A percentile compares a stretch with the other conserved stretches of the same genome.
Evolutionary conservation across 768 basidiomycete species (phyloP).

Genomic region (Udeniomyces megalosporus): DNA sequence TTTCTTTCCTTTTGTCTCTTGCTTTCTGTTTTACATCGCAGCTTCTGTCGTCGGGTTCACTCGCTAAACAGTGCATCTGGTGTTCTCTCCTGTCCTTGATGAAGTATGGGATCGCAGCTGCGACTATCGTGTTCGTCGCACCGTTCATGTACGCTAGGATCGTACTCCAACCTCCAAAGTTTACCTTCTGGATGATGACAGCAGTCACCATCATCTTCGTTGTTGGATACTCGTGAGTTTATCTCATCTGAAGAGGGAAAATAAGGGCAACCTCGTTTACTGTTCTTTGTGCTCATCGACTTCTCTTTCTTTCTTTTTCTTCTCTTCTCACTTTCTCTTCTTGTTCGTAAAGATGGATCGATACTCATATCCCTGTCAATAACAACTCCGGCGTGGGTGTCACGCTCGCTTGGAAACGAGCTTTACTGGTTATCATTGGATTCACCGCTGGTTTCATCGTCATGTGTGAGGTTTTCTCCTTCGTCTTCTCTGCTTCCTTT

Average conservation of each 20-base stretch:
- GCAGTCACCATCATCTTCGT: constrained; percentile 33
- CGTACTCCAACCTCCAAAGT: constrained; percentile 27
- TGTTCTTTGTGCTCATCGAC: not conserved
- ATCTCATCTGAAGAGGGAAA: too few relatives aligned
- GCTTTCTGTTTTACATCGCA: not conserved
- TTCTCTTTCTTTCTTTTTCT: not conserved
- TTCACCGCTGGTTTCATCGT: constrained; percentile 39
- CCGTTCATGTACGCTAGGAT: constrained; percentile 40
- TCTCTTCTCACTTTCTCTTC: constrained; percentile 19
- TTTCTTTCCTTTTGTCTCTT: not conserved
- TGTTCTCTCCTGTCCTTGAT: too few relatives aligned
- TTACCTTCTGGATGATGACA: constrained; percentile 26
- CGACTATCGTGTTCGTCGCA: constrained; percentile 31
- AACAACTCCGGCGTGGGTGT: constrained; percentile 42
- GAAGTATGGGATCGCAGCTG: too few relatives aligned
- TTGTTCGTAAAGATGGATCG: constrained; percentile 43
- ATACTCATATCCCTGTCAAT: constrained; percentile 32
- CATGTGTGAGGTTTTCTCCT: constrained; percentile 32
- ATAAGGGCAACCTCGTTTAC: too few relatives aligned
- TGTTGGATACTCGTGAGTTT: too few relatives aligned
- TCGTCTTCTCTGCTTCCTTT: not conserved
- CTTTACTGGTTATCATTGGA: constrained; percentile 33
- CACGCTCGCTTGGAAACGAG: constrained; percentile 39
- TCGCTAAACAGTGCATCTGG: too few relatives aligned
- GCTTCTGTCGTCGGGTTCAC: too few relatives aligned